Evolutionary conservation across 2,329 filamentous ascomycete genomes (phyloP), one percentile per base, ranked within the genome.

Genomic region (Venturia carpophila): DNA sequence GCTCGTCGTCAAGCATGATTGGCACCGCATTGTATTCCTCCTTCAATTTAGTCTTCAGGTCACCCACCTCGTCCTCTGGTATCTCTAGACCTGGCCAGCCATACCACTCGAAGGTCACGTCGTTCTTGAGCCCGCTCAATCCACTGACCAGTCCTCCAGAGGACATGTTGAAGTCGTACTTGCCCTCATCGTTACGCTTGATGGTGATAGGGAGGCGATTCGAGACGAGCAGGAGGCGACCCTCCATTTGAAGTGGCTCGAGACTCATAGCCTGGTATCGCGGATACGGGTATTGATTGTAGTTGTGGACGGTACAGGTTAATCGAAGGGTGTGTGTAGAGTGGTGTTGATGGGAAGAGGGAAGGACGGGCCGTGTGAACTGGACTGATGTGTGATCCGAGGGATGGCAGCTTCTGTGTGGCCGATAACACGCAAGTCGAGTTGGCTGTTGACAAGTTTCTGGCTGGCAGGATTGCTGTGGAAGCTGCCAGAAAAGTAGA

Each of bases 121-220:
- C 89, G 78, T 97, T 97, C 71, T 90, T 88, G 66, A 97, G 80
- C 34, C 94, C 94, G 70, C 91, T 96, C 67, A 99, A 82, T 24
- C 94, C 94, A 62, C 91, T 96, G 72, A 97, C 94, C 49, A 99
- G 84, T 49, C 94, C 94, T 66, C 94, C 94, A 1, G 94, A 97
- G 60, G 93, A 97, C 90, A 97, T 96, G 75, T 89, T 91, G 77
- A 96, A 96, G 73, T 87, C 85, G 80, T 96, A 99, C 75, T 89
- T 88, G 72, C 91, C 92, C 81, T 96, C 91, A 63, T 94, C 91
- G 64, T 88, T 88, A 70, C 91, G 88, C 80, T 97, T 97, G 79
- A 97, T 96, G 69, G 93, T 97, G 76, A 97, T 95, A 66, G 94
- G 93, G 52, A 97, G 83, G 64, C 94, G 90, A 75, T 99, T 99